Conservation (phyloP, 768 basidiomycete genomes). For the Exsudoporus frostii region DNA sequence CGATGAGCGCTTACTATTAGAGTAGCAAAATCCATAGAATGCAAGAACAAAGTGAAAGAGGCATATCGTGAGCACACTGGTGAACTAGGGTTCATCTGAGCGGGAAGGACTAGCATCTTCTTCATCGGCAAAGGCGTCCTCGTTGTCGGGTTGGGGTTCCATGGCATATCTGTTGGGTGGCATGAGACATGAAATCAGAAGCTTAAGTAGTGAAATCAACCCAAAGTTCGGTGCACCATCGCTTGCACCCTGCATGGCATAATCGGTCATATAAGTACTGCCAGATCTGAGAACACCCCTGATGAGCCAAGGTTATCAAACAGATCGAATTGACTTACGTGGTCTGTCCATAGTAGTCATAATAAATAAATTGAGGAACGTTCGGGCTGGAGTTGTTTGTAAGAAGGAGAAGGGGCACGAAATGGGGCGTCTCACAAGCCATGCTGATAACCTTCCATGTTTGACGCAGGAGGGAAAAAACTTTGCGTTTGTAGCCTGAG, state of each 20-base stretch:
- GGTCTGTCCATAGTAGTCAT: conserved; percentile 6
- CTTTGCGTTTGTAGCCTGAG: conserved; percentile 4
- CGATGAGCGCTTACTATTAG: not conserved
- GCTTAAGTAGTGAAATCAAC: conserved; percentile 14
- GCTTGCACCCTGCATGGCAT: not conserved
- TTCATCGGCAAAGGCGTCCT: not conserved
- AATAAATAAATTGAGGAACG: conserved; percentile 2
- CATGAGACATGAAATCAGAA: conserved; percentile 9
- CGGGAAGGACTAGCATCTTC: conserved; percentile 1
- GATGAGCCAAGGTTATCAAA: conserved; percentile 1
- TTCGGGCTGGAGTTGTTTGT: conserved; percentile 10
- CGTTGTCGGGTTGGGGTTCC: not conserved
- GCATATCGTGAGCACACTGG: not conserved
- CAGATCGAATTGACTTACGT: conserved; percentile 11
- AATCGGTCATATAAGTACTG: conserved; percentile 3
- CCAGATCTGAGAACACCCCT: not conserved
- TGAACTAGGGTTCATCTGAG: conserved; percentile 11
- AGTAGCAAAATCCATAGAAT: conserved; percentile 3
- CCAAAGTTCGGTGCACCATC: conserved; percentile 3
- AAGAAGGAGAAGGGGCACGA: not conserved
- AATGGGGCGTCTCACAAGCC: conserved; percentile 14
- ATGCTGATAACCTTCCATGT: conserved; percentile 5
- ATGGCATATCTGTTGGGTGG: conserved; percentile 11
- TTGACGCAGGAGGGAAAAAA: not conserved
- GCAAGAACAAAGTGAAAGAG: not conserved